Base-by-base conservation (phyloP, 1,284 basidiomycete genomes). In the Peniophora sp. region DNA sequence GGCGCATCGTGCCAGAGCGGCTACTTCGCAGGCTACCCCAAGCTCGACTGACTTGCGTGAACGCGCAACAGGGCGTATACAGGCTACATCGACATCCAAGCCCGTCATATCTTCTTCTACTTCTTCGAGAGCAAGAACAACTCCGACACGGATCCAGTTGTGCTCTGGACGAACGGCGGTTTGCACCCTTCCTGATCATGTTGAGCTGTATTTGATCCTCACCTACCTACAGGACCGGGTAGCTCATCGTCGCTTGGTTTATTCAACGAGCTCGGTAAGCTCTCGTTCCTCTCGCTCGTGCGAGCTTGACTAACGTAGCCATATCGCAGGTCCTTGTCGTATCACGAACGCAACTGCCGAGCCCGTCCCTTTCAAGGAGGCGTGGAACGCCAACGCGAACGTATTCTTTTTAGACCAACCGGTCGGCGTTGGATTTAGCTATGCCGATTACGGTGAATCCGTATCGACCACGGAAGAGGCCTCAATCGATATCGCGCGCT, bases 51-150 rank as follows among this genome's bases (percentile, higher is more conserved):
- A 32, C 27, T 32, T 12, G 12, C 3, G 17, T 3, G n/a, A 19
- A 22, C 45, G 12, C 39, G 47, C 38, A 16, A 20, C 35, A 77
- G 74, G 52, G 75, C 73, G 16, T 83, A 80, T 55, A 81, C 82
- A 1, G 81, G 81, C 1, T 83, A 83, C 59, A 63, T 83, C 20
- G 81, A 83, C 54, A 70, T 83, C 3, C 84, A 81, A 39, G 79
- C 80, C 25, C 75, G 82, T 53, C 81, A 83, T 55, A 72, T 83
- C 61, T 92, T 90, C 72, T 92, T 92, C 69, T 89, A 88, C 67
- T 92, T 91, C 70, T 92, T 92, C 64, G 87, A 89, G 65, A 87
- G 83, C 49, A 70, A 88, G 52, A 73, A 74, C 41, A 70, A 84
- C 53, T 87, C 89, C 2, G 73, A 74, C 16, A 73, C 74, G 70